Evolutionary conservation across 805 yeast genomes (phyloP), one percentile per base, ranked within the genome.

Genomic region (Millerozyma miso): DNA sequence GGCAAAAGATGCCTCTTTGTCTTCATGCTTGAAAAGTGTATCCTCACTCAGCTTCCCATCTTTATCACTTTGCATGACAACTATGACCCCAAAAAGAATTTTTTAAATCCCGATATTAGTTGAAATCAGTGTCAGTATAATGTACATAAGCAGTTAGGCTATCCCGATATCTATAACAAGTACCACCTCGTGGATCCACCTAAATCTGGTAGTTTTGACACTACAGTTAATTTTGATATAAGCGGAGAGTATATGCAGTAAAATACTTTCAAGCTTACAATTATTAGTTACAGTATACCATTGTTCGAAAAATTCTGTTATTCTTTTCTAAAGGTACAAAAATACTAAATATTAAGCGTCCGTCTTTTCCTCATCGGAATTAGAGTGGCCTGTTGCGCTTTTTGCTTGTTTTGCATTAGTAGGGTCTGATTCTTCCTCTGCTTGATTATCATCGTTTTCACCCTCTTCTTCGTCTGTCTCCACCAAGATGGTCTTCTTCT

Each of bases 401-500:
- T 32, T 6, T n/a, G 17, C 13, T 13, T 32, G 15, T 6, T 10
- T 10, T 7, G 10, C 29, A 10, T 6, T 23, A 7, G 29, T 10
- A 26, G 38, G 13, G 12, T 40, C 40, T 13, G 35, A 39, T 31
- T 20, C 36, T 31, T 41, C 40, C 4, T 43, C 48, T 10, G 37
- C 41, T 13, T 39, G 41, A 8, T 44, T 45, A 7, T 39, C 50
- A 17, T 48, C 52, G n/a, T 48, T 51, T 32, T 56, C 67, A 15
- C 60, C 67, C 14, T 55, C 63, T 8, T 58, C 67, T 16, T 52
- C 57, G 10, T 63, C 66, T 10, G 56, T 65, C 37, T 64, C 77
- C 13, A 58, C 67, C 15, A 70, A 67, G 16, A 74, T 59, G 23
- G 71, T 66, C 46, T 83, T 76, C 8, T 85, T 82, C 55, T 76